These are phyloP conservation scores for Plasmopara halstedii DNA, from an alignment of 352 stramenopile species.

Conservation along the genomic window DNA sequence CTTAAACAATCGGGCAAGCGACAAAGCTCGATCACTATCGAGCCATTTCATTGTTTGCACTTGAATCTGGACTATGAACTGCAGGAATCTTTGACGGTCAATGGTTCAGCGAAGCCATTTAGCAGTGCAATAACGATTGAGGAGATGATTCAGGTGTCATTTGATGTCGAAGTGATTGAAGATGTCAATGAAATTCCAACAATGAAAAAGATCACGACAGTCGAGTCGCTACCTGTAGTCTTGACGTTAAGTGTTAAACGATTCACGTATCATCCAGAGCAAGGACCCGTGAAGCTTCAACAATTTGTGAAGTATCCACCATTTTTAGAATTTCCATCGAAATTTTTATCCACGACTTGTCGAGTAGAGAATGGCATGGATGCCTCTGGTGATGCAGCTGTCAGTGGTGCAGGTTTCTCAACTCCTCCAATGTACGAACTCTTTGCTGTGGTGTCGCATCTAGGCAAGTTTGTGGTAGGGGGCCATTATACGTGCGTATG, in stretches of 20 bases:
- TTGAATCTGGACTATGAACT: slow-evolving; percentile 66
- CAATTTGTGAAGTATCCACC: slow-evolving; percentile 78
- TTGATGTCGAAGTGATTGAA: slow-evolving; percentile 70
- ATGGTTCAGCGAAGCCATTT: slow-evolving; percentile 28
- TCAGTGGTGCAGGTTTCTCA: slow-evolving; percentile 23
- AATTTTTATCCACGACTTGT: slow-evolving; percentile 59
- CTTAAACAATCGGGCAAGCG: slow-evolving; percentile 65
- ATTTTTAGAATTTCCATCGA: slow-evolving; percentile 59
- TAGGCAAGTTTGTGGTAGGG: slow-evolving; percentile 72
- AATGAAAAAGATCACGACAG: slow-evolving; percentile 67
- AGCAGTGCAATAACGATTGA: slow-evolving; percentile 44
- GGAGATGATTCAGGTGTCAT: slow-evolving; percentile 70
- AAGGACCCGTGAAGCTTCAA: slow-evolving; percentile 72
- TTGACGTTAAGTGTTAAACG: slow-evolving; percentile 80
- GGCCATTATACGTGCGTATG: slow-evolving; percentile 81
- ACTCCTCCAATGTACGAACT: slow-evolving; percentile 64
- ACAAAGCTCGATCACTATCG: slow-evolving; percentile 76
- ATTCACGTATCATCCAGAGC: slow-evolving; percentile 77
- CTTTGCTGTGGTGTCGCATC: slow-evolving; percentile 76
- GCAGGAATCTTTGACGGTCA: slow-evolving; percentile 23
- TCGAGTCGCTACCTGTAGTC: slow-evolving; percentile 71
- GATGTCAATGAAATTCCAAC: slow-evolving; percentile 33
- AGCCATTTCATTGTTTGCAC: slow-evolving; percentile 83
- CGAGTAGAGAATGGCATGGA: slow-evolving; percentile 42
- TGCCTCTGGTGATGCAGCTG: slow-evolving; percentile 2